A percentile compares a stretch with the other conserved stretches of the same genome.
These are phyloP conservation scores for Spiromastix sp. DNA, from an alignment of 2,329 filamentous ascomycete genomes.

Conservation along the genomic window DNA sequence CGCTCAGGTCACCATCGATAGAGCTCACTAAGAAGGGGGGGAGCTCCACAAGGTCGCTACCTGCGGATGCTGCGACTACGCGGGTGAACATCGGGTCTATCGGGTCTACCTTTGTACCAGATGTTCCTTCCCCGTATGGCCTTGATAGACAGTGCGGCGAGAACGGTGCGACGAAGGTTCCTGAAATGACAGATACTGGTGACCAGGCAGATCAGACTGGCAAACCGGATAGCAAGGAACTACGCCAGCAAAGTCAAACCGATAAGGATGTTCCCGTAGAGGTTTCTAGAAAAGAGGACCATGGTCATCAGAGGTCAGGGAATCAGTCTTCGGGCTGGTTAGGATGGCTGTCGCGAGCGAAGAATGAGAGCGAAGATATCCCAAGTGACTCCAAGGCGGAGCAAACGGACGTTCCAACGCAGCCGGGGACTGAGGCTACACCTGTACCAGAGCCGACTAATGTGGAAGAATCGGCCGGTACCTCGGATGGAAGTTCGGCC, in stretches of 20 bases:
- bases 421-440: too few species aligned
- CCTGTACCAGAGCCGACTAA: constrained; percentile 10
- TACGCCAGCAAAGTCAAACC: not conserved
- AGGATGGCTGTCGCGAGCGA: constrained; percentile 11
- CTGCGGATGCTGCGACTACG: constrained; percentile 35
- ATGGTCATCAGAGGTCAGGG: constrained; percentile 13
- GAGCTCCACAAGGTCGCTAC: constrained; percentile 33
- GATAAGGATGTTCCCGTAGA: too few species aligned
- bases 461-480: too few species aligned
- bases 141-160: too few species aligned
- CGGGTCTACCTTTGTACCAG: constrained; percentile 23
- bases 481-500: too few species aligned
- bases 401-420: constrained; percentile 2
- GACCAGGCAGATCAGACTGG: not conserved
- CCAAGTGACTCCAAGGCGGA: constrained; percentile 8
- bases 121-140: constrained; percentile 14
- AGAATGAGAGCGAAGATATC: constrained; percentile 9
- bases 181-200: not conserved
- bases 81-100: constrained; percentile 35
- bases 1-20: constrained; percentile 23
- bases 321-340: constrained; percentile 10
- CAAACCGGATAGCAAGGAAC: not conserved
- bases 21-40: constrained; percentile 29
- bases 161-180: too few species aligned
- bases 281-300: constrained; percentile 9